Conservation (phyloP, 352 stramenopile species). For the Phytophthora brassicae region DNA sequence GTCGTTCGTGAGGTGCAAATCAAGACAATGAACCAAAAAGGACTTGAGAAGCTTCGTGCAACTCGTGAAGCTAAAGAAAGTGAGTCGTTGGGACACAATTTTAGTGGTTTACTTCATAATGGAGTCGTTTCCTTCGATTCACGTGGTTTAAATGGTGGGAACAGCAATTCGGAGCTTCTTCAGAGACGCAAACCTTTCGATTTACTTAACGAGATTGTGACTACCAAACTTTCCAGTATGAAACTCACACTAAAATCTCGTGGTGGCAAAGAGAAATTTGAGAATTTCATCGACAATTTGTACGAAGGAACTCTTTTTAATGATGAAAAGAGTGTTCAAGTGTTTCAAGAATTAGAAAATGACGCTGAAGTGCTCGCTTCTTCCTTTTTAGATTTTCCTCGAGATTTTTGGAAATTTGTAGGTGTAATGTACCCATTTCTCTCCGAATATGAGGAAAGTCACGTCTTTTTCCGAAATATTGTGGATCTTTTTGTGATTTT, state of each 20-base stretch:
- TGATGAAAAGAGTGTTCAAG: slow-evolving; percentile 36
- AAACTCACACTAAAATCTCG: slow-evolving; percentile 36
- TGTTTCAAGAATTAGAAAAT: slow-evolving; percentile 51
- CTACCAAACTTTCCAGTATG: slow-evolving; percentile 35
- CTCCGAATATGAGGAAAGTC: slow-evolving; percentile 46
- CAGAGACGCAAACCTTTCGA: slow-evolving; percentile 62
- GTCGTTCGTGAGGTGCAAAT: slow-evolving; percentile 90
- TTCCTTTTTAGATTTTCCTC: slow-evolving; percentile 72
- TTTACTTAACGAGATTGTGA: slow-evolving; percentile 59
- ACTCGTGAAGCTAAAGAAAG: slow-evolving; percentile 72
- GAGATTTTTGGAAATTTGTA: slow-evolving; percentile 81
- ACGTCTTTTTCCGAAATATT: slow-evolving; percentile 41
- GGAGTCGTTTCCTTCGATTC: slow-evolving; percentile 36
- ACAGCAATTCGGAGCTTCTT: slow-evolving; percentile 41
- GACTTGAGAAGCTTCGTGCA: slow-evolving; percentile 79
- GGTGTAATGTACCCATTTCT: slow-evolving; percentile 59
- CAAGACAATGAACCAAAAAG: slow-evolving; percentile 86
- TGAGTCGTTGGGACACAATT: slow-evolving; percentile 29
- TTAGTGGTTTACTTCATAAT: slow-evolving; percentile 14
- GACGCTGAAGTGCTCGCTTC: slow-evolving; percentile 53
- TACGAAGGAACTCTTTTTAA: slow-evolving; percentile 41
- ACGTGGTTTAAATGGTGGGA: slow-evolving; percentile 23
- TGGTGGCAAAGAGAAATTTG: slow-evolving; percentile 67
- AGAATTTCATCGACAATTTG: slow-evolving; percentile 59
- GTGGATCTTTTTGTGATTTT: slow-evolving; percentile 41